Evolutionary conservation across 2,329 filamentous ascomycete species (phyloP).

Genomic region (Aureobasidium pullulans): DNA sequence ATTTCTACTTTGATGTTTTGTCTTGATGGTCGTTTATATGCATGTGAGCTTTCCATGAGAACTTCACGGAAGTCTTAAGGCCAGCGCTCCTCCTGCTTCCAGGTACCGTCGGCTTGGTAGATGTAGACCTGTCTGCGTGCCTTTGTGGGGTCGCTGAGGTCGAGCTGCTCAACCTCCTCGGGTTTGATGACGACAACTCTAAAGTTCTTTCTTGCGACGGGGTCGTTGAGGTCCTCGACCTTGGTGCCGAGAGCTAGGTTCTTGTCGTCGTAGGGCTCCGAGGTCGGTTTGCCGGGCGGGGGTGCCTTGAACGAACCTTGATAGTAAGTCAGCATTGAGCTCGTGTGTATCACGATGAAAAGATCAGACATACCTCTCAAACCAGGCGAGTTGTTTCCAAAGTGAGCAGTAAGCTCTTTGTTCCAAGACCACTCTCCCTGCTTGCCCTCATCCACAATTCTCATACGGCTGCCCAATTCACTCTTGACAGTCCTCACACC

Average conservation of each 20-base stretch:
- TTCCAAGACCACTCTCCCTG: slow-evolving; percentile 64
- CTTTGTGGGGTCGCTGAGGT: slow-evolving; percentile 60
- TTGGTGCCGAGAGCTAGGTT: slow-evolving; percentile 50
- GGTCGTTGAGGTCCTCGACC: slow-evolving; percentile 64
- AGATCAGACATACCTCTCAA: slow-evolving; percentile 56
- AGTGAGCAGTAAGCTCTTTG: slow-evolving; percentile 75
- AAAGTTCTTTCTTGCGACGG: slow-evolving; percentile 66
- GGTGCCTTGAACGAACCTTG: slow-evolving; percentile 57
- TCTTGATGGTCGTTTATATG: background rate
- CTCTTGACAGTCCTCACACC: slow-evolving; percentile 53
- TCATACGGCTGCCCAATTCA: slow-evolving; percentile 57
- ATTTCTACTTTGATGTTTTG: background rate
- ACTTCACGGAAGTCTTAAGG: slow-evolving; percentile 30
- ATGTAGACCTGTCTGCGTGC: slow-evolving; percentile 61
- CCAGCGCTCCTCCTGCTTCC: slow-evolving; percentile 67
- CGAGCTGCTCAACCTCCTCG: slow-evolving; percentile 66
- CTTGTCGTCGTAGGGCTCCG: slow-evolving; percentile 37
- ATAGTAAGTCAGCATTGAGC: slow-evolving; percentile 12
- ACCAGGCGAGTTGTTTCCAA: slow-evolving; percentile 76
- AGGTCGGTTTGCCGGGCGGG: slow-evolving; percentile 42
- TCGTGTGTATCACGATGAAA: background rate
- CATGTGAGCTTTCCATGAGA: background rate
- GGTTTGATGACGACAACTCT: slow-evolving; percentile 81
- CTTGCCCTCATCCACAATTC: slow-evolving; percentile 40
- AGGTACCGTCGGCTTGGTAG: slow-evolving; percentile 46